phyloP scores from a whole-genome alignment of 345 rosid species.

The Hevea brasiliensis region DNA sequence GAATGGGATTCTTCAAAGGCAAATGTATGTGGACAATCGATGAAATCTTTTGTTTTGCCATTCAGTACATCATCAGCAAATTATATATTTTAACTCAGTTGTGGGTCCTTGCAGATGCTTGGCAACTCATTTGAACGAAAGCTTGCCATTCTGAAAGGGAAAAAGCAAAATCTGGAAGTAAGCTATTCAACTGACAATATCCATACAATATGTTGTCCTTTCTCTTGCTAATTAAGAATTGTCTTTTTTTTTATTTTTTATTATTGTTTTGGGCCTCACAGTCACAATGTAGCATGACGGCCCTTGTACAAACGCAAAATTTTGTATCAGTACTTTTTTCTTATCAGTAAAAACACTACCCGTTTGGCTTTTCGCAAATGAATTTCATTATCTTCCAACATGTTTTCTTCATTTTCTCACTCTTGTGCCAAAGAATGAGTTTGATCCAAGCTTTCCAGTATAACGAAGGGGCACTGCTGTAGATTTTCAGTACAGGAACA shows the following conservation, averaged over 20 bases:
- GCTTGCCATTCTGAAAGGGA: constrained; percentile 70
- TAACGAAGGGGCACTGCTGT: neutral
- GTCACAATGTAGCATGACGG: neutral
- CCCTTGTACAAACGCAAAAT: neutral
- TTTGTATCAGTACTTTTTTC: no score
- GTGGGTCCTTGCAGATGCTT: constrained; percentile 50
- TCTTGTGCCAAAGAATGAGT: constrained; percentile 1
- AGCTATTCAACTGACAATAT: constrained; percentile 23
- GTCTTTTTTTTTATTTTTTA: neutral
- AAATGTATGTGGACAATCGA: constrained; percentile 48
- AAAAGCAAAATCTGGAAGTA: constrained; percentile 44
- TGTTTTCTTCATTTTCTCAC: no score
- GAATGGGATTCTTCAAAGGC: constrained; percentile 71
- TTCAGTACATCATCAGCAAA: neutral
- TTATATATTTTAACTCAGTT: constrained; percentile 15
- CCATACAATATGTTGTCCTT: neutral
- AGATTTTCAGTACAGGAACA: neutral
- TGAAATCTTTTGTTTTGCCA: neutral
- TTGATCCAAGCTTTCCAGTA: neutral
- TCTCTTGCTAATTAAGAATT: neutral
- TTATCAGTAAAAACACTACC: no score
- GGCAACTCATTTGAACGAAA: constrained; percentile 92
- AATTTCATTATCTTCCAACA: no score
- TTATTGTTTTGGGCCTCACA: neutral
- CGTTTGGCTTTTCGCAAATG: no score